Conservation (phyloP, 768 basidiomycete genomes). For the Sarcomyxa edulis region DNA sequence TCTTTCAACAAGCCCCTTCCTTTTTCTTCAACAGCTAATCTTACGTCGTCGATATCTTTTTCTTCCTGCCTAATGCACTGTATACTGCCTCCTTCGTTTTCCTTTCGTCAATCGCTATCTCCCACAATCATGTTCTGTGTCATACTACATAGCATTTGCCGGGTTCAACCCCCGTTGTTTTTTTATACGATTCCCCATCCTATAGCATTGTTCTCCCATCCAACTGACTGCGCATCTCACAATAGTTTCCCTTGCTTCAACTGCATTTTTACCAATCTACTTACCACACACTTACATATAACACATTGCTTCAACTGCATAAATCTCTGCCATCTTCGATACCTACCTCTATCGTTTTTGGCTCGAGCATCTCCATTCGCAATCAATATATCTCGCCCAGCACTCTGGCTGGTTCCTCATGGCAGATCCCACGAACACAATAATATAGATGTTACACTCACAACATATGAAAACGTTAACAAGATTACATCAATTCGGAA, state of each 20-base stretch:
- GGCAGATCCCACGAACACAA: constrained; percentile 1
- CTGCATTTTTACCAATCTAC: constrained; percentile 14
- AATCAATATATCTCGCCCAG: no score
- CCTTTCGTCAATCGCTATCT: constrained; percentile 14
- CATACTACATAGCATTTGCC: constrained; percentile 40
- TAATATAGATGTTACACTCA: neutral
- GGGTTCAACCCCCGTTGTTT: constrained; percentile 87
- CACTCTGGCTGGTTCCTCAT: no score
- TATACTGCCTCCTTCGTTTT: constrained; percentile 3
- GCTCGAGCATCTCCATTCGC: no score
- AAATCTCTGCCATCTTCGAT: constrained; percentile 2
- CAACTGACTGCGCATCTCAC: no score
- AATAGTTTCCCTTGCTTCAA: constrained; percentile 4
- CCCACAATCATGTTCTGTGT: no score
- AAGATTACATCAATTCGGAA: constrained; percentile 48
- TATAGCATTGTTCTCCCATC: constrained; percentile 7
- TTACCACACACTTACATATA: constrained; percentile 11
- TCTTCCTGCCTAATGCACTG: constrained; percentile 5
- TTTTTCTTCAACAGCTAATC: constrained; percentile 10
- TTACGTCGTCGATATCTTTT: constrained; percentile 12
- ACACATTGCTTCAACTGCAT: constrained; percentile 22
- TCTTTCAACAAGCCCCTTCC: constrained; percentile 9
- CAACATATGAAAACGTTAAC: neutral
- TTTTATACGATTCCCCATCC: constrained; percentile 26
- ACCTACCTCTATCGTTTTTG: no score